Base-by-base conservation (phyloP, 2,329 filamentous ascomycete species). In the Fusarium foetens region DNA sequence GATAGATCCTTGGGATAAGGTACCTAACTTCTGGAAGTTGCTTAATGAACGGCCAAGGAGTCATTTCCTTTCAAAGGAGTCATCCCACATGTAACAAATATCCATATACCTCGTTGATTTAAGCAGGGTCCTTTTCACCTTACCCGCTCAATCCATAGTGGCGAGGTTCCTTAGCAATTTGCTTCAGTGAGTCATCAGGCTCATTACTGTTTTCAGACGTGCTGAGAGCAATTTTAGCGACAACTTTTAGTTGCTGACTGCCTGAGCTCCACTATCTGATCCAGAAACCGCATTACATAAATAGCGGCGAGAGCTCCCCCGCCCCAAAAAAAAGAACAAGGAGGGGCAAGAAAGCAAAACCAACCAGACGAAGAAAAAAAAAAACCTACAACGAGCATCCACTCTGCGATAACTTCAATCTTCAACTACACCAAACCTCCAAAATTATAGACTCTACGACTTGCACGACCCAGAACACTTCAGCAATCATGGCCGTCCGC, bases 401-500 rank as follows among this genome's bases (percentile, higher is more conserved):
- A 60, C 61, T 61, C 61, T 72, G 66, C 71, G 72, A 71, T 69
- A 70, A 57, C 58, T 38, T 46, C 41, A 49, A 59, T 33, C 45
- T 41, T 42, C 35, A 54, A 38, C 41, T 48, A 33, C 23, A 36
- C 17, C n/a, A 38, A 42, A 46, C 60, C 23, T 46, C 59, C 58
- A 73, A 68, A 59, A 75, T 77, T 70, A 48, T 59, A 71, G 53
- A 54, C 68, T 55, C 53, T 52, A 70, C 73, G 27, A 66, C 61
- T 42, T 64, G 42, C 33, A 58, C 64, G 16, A 66, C 58, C 33
- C 70, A 70, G 27, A 74, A 58, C 29, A 71, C 48, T 58, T 64
- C 68, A 70, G 72, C 67, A 77, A 85, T 77, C 79, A 92, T 92
- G 90, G 89, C 90, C 79, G 89, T 92, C 65, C 89, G 90, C 80